These are phyloP conservation scores for Candida albicans DNA, from an alignment of 1,139 yeast species.

Conservation along the genomic window DNA sequence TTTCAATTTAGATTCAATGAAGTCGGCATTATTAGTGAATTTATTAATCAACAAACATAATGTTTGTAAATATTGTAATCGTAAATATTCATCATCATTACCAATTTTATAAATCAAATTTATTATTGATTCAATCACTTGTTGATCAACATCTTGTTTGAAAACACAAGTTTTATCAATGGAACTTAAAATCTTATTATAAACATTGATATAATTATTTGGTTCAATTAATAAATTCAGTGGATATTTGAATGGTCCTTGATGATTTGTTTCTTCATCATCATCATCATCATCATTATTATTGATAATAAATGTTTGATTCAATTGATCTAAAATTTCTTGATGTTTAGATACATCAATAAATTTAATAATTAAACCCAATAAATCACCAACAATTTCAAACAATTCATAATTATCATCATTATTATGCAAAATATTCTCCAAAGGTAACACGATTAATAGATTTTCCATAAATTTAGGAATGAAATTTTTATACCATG, in stretches of 20 bases:
- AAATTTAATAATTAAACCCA: conserved; percentile 39
- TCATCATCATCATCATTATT: too few relatives aligned
- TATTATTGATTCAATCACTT: conserved; percentile 20
- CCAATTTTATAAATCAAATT: conserved; percentile 16
- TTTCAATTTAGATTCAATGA: background rate
- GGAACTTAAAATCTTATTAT: conserved; percentile 51
- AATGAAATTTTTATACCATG: conserved; percentile 42
- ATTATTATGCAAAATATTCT: conserved; percentile 4
- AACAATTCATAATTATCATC: conserved; percentile 17
- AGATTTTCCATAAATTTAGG: conserved; percentile 28
- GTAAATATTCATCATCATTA: conserved; percentile 26
- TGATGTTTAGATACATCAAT: conserved; percentile 41
- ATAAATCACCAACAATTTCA: conserved; percentile 38
- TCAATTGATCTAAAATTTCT: conserved; percentile 33
- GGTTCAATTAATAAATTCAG: conserved; percentile 32
- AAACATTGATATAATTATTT: conserved; percentile 45
- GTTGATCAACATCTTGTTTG: conserved; percentile 1
- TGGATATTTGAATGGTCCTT: conserved; percentile 10
- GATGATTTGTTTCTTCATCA: too few relatives aligned
- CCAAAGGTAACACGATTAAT: conserved; percentile 11
- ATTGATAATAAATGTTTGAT: conserved; percentile 22
- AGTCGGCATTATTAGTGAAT: conserved; percentile 16
- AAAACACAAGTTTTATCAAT: conserved; percentile 38
- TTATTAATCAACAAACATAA: conserved; percentile 60
- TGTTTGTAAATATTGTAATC: conserved; percentile 60